Base-by-base conservation (phyloP, 441 rosid species). In the Hura crepitans region DNA sequence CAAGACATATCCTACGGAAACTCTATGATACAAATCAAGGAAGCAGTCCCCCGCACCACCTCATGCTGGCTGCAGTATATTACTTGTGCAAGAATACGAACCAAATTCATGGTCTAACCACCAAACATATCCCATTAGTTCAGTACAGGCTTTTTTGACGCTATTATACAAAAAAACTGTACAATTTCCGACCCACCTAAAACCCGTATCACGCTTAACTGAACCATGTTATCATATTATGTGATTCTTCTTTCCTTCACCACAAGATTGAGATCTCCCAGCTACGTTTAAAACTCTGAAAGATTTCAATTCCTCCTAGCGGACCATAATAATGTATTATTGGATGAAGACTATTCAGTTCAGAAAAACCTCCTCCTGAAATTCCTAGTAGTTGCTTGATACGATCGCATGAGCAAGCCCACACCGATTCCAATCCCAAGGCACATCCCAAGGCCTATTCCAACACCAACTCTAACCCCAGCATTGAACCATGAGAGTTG, bases 381-480 rank as follows among this genome's bases (percentile, higher is more conserved):
- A 76, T 85, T 92, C 74, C 96, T 81, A 20, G 97, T 90, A 15
- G 97, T 89, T 37, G 92, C 83, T 85, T 92, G 97, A 78, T 94
- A 94, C 0, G 99, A 87, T 5, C 96, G 97, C 96, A 94, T 87
- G 31, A 94, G 91, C 71, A 94, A 76, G 51, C 99, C 99, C 70
- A 89, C 97, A 42, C 99, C 99, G 72, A 94, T 82, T 60, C 99
- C 99, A 9, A 92, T 76, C 50, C 99, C 99, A 20, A 94, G 75
- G 68, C 99, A 94, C 97, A 90, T 89, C 31, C 99, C 97, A 13
- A 94, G 97, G 71, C 99, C 97, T 78, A 94, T 91, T 71, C 98
- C 98, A 42, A 93, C 97, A 72, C 98, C 98, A 47, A 93, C 98
- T 81, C 98, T 83, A 46, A 94, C 99, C n/a, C 99, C 99, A 51